Conservation (phyloP, 257 asterid genomes). For the Nyctanthes arbortristis region DNA sequence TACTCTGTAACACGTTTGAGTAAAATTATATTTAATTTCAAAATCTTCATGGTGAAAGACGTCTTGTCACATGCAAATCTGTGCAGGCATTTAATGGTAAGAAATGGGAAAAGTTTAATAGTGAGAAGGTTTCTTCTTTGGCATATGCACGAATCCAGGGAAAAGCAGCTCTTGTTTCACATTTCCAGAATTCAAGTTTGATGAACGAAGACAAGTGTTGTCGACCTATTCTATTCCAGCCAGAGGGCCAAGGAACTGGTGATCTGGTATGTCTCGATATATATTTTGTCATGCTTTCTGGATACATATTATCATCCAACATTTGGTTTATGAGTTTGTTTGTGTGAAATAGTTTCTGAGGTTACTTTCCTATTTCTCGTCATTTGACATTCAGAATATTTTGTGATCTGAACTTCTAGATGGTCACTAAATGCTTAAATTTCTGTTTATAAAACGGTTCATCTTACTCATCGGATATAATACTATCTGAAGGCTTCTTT, state of each 20-base stretch:
- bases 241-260: conserved; percentile 66
- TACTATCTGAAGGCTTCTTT: conserved; percentile 13
- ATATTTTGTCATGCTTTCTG: background rate
- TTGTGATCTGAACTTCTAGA: background rate
- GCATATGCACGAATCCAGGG: conserved; percentile 98
- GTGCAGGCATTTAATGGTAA: conserved; percentile 84
- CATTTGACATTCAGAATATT: background rate
- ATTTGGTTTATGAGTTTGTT: background rate
- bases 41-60: background rate
- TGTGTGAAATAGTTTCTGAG: background rate
- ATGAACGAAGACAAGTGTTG: conserved; percentile 97
- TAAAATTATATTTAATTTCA: background rate
- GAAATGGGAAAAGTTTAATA: conserved; percentile 96
- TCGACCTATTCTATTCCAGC: conserved; percentile 80
- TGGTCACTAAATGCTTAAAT: background rate
- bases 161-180: conserved; percentile 71
- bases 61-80: background rate
- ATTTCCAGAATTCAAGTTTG: conserved; percentile 94
- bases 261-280: conserved; percentile 57
- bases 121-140: conserved; percentile 91
- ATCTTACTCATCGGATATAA: background rate
- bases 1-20: background rate
- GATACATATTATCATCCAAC: background rate
- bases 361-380: background rate
- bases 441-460: background rate